These are phyloP conservation scores for Gynostemma pentaphyllum DNA, from an alignment of 306 rosid species.

Conservation along the genomic window DNA sequence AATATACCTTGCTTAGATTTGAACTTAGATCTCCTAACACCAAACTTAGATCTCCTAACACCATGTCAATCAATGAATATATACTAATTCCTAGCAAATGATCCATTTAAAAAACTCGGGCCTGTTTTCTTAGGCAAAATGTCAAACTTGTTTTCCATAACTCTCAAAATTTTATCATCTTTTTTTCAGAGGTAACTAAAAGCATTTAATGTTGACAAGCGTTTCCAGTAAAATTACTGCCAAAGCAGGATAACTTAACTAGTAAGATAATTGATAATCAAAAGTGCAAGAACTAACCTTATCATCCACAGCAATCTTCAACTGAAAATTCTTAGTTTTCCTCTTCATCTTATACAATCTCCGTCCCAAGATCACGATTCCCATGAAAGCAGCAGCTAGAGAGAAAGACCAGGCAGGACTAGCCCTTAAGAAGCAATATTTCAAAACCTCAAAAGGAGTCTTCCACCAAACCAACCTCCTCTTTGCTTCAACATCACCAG, in stretches of 20 bases:
- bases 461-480: constrained; percentile 64
- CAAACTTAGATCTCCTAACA: background rate
- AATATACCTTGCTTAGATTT: background rate
- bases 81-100: too few species aligned
- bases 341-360: constrained; percentile 59
- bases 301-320: constrained; percentile 77
- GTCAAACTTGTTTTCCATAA: background rate
- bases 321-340: constrained; percentile 56
- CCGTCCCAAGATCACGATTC: constrained; percentile 63
- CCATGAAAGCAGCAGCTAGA: constrained; percentile 52
- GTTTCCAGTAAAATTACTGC: background rate
- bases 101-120: too few species aligned
- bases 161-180: too few species aligned
- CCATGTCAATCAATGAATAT: background rate
- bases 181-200: too few species aligned
- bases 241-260: too few species aligned
- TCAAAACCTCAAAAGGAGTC: constrained; percentile 75
- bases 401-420: constrained; percentile 72
- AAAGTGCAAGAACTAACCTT: constrained; percentile 32
- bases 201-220: background rate
- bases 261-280: background rate
- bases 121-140: background rate
- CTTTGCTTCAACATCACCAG: constrained; percentile 17
- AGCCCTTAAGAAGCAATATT: constrained; percentile 48
- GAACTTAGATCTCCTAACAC: background rate